Base-by-base conservation (phyloP, 1,284 basidiomycete species). In the Xerocomus nothofagi region DNA sequence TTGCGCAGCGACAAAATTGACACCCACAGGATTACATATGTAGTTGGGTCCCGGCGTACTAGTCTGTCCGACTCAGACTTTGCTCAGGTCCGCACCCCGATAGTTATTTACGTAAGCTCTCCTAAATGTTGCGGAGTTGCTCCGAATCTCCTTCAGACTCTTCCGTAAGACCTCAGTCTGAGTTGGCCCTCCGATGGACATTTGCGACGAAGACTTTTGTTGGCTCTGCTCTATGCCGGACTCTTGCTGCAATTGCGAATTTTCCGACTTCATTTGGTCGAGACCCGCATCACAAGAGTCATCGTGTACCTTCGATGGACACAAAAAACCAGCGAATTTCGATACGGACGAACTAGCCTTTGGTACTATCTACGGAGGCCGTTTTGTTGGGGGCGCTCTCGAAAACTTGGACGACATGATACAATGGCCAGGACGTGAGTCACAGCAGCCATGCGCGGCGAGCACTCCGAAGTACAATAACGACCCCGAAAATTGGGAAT, bases 241-340 rank as follows among this genome's bases (percentile, higher is more conserved):
- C 6, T 38, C 50, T 10, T 48, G 14, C 31, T 59, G 52, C 33
- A 18, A 27, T 30, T 51, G 50, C 47, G 52, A 51, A 26, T 3
- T 33, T 20, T 38, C 36, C 24, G 29, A 45, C 18, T 41, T 39
- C 14, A 4, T 48, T 20, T 62, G 59, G 61, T 51, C 57, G 9
- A 38, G 20, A n/a, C 31, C 44, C 3, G 4, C 40, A 9, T 50
- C 39, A 24, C 47, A 37, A 27, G 38, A n/a, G 23, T 58, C 46
- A 11, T 37, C 10, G 12, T 30, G 6, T 18, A 12, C 43, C 26
- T 18, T 36, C 27, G 38, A 49, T 17, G 44, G n/a, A n/a, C 11
- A 3, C 33, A 29, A 51, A 32, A 42, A 46, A 40, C 6, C 17
- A 29, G 14, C n/a, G 11, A 8, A 20, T 31, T 17, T 47, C 36